Conservation (phyloP, 768 basidiomycete genomes). For the Lentinula guzmanii region DNA sequence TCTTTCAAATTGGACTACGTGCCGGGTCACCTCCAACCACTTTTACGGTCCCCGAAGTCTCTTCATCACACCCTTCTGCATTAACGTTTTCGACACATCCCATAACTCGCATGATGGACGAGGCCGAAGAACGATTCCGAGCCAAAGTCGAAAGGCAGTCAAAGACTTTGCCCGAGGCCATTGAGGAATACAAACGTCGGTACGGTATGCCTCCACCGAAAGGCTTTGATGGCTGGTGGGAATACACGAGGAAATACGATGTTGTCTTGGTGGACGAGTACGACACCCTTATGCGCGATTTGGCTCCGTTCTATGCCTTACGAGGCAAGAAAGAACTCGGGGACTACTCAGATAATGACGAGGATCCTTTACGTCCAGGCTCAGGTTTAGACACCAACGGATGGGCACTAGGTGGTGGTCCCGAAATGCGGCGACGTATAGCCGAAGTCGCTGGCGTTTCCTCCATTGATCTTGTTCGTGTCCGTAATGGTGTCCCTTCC, state of each 20-base stretch:
- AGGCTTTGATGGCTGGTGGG: slow-evolving; percentile 91
- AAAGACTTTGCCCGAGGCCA: slow-evolving; percentile 71
- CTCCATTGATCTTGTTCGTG: slow-evolving; percentile 81
- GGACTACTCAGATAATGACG: slow-evolving; percentile 27
- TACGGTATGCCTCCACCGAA: slow-evolving; percentile 78
- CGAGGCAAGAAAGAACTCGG: slow-evolving; percentile 61
- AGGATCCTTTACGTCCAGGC: background rate
- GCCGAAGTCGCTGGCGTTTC: slow-evolving; percentile 38
- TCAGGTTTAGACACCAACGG: background rate
- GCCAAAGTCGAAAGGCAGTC: slow-evolving; percentile 69
- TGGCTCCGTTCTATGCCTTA: slow-evolving; percentile 78
- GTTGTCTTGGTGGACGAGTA: slow-evolving; percentile 89
- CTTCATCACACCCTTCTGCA: slow-evolving; percentile 10
- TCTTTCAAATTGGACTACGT: background rate
- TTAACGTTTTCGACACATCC: slow-evolving; percentile 46
- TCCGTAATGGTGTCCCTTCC: slow-evolving; percentile 55
- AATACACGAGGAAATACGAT: slow-evolving; percentile 64
- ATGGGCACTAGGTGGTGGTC: slow-evolving; percentile 1
- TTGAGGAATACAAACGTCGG: slow-evolving; percentile 72
- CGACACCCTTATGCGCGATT: slow-evolving; percentile 69
- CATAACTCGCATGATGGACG: slow-evolving; percentile 76
- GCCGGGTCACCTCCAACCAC: slow-evolving; percentile 8
- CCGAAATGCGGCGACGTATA: slow-evolving; percentile 5
- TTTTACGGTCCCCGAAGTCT: slow-evolving; percentile 15
- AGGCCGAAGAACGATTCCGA: slow-evolving; percentile 73